Evolutionary conservation across 192 early-diverging fungal species (phyloP).

Genomic region (Podochytrium sp.): DNA sequence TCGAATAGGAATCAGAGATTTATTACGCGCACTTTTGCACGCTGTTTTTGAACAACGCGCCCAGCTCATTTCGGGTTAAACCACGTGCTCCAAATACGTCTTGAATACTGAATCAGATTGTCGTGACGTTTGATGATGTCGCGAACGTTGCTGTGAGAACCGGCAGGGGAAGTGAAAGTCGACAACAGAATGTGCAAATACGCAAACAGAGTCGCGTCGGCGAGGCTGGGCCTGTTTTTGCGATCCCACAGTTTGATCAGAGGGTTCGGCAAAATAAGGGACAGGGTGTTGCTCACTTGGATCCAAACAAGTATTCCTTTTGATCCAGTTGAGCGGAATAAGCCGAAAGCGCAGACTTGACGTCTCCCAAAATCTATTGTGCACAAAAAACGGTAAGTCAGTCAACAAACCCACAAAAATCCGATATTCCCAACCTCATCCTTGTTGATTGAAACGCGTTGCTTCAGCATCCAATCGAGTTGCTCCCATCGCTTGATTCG

Average conservation of each 20-base stretch:
- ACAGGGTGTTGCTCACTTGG: slow-evolving; percentile 53
- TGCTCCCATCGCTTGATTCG: slow-evolving; percentile 26
- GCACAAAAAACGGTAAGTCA: background rate
- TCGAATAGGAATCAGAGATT: too few species aligned
- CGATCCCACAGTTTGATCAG: too few species aligned
- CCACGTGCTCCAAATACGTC: slow-evolving; percentile 18
- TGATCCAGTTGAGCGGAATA: slow-evolving; percentile 55
- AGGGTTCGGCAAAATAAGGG: background rate
- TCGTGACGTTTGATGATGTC: slow-evolving; percentile 51
- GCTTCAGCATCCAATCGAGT: slow-evolving; percentile 37
- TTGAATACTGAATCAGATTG: slow-evolving; percentile 51
- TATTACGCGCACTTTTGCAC: too few species aligned
- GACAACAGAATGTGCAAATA: slow-evolving; percentile 60
- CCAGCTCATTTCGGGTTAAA: background rate
- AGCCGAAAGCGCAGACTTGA: slow-evolving; percentile 52
- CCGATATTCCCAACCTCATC: slow-evolving; percentile 29
- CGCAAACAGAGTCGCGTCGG: slow-evolving; percentile 65
- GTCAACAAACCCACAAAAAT: background rate
- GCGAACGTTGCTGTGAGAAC: slow-evolving; percentile 41
- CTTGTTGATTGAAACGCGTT: slow-evolving; percentile 32
- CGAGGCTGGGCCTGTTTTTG: slow-evolving; percentile 46
- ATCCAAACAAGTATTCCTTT: slow-evolving; percentile 53
- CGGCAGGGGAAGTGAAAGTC: slow-evolving; percentile 38
- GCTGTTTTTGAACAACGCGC: too few species aligned
- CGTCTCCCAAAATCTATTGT: slow-evolving; percentile 64